Percentiles rank a stretch among this genome's conserved stretches.
phyloP scores from a whole-genome alignment of 148 eudicot genomes.

The Vaccinium vitisidaea region DNA sequence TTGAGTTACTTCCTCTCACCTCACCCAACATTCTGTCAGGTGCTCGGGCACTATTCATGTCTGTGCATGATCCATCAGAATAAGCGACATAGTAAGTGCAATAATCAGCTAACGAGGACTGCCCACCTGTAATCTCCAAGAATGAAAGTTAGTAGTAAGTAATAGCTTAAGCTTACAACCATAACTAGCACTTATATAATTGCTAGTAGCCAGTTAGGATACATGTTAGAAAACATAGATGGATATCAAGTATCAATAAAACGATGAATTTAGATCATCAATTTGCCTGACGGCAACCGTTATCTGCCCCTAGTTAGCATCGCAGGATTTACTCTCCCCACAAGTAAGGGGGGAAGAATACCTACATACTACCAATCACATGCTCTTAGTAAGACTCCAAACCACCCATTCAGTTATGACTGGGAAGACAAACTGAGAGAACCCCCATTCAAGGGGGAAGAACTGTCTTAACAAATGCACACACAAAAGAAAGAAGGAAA shows the following conservation, averaged over 20 bases:
- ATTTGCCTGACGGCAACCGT: neutral
- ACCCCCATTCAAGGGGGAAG: neutral
- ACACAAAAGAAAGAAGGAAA: neutral
- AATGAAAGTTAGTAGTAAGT: constrained; percentile 8
- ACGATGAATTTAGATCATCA: neutral
- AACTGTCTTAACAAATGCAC: neutral
- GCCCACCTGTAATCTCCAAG: constrained; percentile 71
- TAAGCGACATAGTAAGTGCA: constrained; percentile 97
- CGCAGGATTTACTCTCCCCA: neutral
- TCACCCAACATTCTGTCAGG: constrained; percentile 99
- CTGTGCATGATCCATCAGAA: constrained; percentile 97
- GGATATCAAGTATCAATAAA: neutral
- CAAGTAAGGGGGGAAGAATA: neutral
- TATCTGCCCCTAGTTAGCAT: neutral
- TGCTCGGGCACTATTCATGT: constrained; percentile 82
- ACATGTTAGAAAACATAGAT: neutral
- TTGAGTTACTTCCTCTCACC: constrained; percentile 84
- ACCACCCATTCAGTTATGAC: no score
- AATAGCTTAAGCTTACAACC: neutral
- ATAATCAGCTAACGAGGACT: constrained; percentile 96
- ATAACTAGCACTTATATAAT: neutral
- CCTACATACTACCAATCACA: neutral
- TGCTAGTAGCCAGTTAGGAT: neutral
- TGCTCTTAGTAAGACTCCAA: neutral
- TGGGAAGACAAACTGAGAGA: neutral